Evolutionary conservation across 768 basidiomycete species (phyloP), one percentile per base, ranked within the genome.

Genomic region (Macrolepiota fuliginosa): DNA sequence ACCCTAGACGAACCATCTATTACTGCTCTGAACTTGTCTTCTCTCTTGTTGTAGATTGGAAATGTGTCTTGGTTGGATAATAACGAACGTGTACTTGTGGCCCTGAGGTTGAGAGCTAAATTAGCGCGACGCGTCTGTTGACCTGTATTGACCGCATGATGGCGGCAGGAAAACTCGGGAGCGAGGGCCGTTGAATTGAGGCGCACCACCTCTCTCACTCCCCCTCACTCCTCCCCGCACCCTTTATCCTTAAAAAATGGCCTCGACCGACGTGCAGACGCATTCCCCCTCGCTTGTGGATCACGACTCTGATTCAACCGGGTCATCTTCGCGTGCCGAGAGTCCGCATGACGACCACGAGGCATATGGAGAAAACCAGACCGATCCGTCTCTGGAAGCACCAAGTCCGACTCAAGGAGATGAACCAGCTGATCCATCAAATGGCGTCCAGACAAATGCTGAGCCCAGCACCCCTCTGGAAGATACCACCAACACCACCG

Each of bases 1-100:
- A 86, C 83, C 27, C 78, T 95, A 22, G 81, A 81, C 22, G 94
- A 96, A 73, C 92, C 94, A 6, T 84, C 85, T 13, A 73, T 93
- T 67, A 84, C 89, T 64, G 90, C 83, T 4, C 74, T 94, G 66
- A 94, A 94, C 69, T 65, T 92, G 70, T 82, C 84, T 47, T 67
- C 72, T 32, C 65, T 65, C 11, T 64, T 72, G 51, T n/a, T 57
- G 56, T 67, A 57, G 54, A 49, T n/a, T n/a, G 45, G 12, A 17
- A 53, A 29, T 39, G 42, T 32, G 10, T 22, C 11, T 27, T 47
- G 27, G 25, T 49, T 19, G 42, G 19, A 19, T 17, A 45, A 45
- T 45, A 19, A 19, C 13, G n/a, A n/a, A 45, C 17, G 19, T 32
- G 29, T 32, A 32, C 15, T 45, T 45, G 19, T 45, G 17, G 17